phyloP scores from a whole-genome alignment of 345 rosid species.

The Syzygium oleosum region DNA sequence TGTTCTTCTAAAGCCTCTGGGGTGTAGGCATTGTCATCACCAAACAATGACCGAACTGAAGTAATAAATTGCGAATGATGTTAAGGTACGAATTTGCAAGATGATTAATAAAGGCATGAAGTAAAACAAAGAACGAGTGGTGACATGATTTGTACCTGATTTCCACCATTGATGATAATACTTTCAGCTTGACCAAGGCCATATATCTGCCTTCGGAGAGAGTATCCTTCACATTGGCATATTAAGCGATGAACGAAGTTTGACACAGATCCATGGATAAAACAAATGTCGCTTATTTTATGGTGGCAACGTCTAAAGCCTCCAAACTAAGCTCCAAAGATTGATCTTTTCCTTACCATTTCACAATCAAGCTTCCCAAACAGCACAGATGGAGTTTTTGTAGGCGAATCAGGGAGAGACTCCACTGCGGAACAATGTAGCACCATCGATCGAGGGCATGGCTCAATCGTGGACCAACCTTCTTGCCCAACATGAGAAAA shows the following conservation, averaged over 20 bases:
- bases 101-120: background rate
- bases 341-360: too few relatives aligned
- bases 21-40: background rate
- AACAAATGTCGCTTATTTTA: too few relatives aligned
- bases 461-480: too few relatives aligned
- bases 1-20: background rate
- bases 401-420: too few relatives aligned
- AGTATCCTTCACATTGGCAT: background rate
- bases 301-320: too few relatives aligned
- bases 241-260: background rate
- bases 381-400: too few relatives aligned
- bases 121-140: background rate
- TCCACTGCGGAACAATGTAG: too few relatives aligned
- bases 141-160: accelerated
- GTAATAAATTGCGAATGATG: background rate
- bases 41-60: background rate
- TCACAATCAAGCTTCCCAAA: too few relatives aligned
- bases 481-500: too few relatives aligned
- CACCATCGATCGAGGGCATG: too few relatives aligned
- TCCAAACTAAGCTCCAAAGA: too few relatives aligned
- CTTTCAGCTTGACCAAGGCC: background rate
- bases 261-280: background rate
- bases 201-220: background rate
- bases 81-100: background rate
- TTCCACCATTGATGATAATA: too few relatives aligned